Base-by-base conservation (phyloP, 179 eudicot genomes). In the Dionaea muscipula region DNA sequence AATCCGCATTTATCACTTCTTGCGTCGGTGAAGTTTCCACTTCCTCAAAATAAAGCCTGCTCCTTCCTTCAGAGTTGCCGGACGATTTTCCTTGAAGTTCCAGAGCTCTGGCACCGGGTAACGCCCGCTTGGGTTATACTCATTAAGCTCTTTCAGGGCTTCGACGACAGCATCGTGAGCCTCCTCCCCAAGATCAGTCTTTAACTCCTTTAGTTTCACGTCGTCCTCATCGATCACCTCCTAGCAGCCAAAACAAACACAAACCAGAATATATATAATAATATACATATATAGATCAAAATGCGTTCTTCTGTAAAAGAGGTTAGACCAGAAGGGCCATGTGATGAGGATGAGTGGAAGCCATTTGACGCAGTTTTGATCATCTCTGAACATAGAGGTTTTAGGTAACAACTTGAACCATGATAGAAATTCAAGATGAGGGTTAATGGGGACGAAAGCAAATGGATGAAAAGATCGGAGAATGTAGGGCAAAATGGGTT, bases 121-220 rank as follows among this genome's bases (percentile, higher is more conserved):
- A 23, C 61, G 62, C 24, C 73, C 80, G 58, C 75, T 61, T 4
- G 71, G 71, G 41, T 68, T 68, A 73, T 57, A 75, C 53, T 71
- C 76, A 26, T 64, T 75, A 56, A 75, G 51, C 71, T 75, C 76
- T 15, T 8, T 44, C 55, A 75, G 24, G 19, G 24, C 74, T 2
- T 58, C 71, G 11, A 39, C 39, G 19, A 75, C 64, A 7, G 65
- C 57, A 4, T 19, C 36, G 23, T 56, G 64, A n/a, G 48, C 60
- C 46, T 61, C 73, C 16, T 75, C 68, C 8, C 76, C 79, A 1
- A 51, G 44, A n/a, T 75, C 76, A 28, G n/a, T 55, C 68, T 15
- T 68, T 49, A 75, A 47, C 4, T 53, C 45, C 26, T 57, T n/a
- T 54, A 75, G 43, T 52, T 49, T 71, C 51, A 64, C 74, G 55